Evolutionary conservation across 2,329 filamentous ascomycete species (phyloP).

Genomic region (Bipolaris oryzae): DNA sequence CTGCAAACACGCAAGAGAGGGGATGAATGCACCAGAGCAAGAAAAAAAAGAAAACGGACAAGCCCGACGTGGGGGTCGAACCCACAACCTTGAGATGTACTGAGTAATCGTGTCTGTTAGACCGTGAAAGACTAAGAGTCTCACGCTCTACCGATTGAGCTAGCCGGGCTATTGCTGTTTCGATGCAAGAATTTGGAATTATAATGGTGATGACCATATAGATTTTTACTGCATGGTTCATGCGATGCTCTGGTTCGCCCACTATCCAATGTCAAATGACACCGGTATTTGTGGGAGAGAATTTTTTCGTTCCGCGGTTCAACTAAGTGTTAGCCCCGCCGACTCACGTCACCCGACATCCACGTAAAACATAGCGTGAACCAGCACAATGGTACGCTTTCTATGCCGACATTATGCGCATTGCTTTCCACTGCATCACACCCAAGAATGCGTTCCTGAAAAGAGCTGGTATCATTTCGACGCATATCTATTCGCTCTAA

Average conservation of each 20-base stretch:
- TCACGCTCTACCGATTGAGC: slow-evolving; percentile 51
- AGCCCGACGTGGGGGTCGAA: slow-evolving; percentile 1
- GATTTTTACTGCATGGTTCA: no score
- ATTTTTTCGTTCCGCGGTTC: not conserved
- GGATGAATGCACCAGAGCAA: no score
- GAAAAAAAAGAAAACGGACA: not conserved
- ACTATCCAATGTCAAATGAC: no score
- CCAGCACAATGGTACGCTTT: no score
- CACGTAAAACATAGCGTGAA: no score
- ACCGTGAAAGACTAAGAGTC: slow-evolving; percentile 42
- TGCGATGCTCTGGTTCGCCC: no score
- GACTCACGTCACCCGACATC: no score
- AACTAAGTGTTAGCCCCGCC: no score
- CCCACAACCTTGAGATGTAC: slow-evolving; percentile 1
- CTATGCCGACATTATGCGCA: not conserved
- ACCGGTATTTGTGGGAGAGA: no score
- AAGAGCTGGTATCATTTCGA: not conserved
- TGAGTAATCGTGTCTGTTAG: slow-evolving; percentile 3
- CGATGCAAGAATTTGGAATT: not conserved
- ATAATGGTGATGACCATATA: no score
- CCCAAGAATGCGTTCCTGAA: not conserved
- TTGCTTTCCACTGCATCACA: not conserved
- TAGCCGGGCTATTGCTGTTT: slow-evolving; percentile 8
- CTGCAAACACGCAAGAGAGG: no score
- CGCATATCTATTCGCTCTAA: no score